Percentiles rank a stretch among this genome's conserved stretches.
Conservation (phyloP, 306 rosid genomes). For the Prunus mongolica region DNA sequence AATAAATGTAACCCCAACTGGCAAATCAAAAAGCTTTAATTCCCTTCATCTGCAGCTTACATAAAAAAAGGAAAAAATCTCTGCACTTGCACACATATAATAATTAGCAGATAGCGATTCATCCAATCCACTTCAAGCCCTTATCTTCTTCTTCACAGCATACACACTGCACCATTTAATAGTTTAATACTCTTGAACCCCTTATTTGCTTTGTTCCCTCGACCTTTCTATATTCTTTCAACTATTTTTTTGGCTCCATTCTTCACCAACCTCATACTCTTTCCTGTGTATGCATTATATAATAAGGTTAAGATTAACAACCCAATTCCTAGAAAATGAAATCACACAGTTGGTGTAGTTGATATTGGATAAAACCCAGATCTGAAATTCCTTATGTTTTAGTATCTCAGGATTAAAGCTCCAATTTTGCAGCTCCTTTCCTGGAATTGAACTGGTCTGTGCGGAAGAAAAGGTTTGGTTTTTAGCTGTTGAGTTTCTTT, state of each 20-base stretch:
- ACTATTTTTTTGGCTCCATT: constrained; percentile 16
- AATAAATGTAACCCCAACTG: not conserved
- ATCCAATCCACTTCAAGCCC: not conserved
- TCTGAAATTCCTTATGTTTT: constrained; percentile 23
- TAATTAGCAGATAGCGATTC: not conserved
- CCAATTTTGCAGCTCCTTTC: constrained; percentile 21
- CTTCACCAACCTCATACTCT: constrained; percentile 34
- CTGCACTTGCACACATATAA: not conserved
- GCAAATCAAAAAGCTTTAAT: not conserved
- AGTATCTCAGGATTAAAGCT: constrained; percentile 7
- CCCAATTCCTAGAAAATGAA: constrained; percentile 3
- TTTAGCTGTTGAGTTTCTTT: not conserved
- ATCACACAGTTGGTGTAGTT: constrained; percentile 11
- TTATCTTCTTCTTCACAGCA: constrained; percentile 1
- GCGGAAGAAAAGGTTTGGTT: constrained; percentile 7
- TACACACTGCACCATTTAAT: not conserved
- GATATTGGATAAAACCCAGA: constrained; percentile 22
- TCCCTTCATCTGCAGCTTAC: not conserved
- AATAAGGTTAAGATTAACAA: not conserved
- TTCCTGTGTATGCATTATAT: not conserved
- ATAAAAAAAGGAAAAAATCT: not conserved
- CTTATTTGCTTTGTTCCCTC: not conserved
- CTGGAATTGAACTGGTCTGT: constrained; percentile 11
- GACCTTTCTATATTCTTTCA: not conserved
- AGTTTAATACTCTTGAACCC: not conserved